Percentiles rank a stretch among this genome's conserved stretches.
Conservation (phyloP, 768 basidiomycete genomes). For the Amanita rimosa region DNA sequence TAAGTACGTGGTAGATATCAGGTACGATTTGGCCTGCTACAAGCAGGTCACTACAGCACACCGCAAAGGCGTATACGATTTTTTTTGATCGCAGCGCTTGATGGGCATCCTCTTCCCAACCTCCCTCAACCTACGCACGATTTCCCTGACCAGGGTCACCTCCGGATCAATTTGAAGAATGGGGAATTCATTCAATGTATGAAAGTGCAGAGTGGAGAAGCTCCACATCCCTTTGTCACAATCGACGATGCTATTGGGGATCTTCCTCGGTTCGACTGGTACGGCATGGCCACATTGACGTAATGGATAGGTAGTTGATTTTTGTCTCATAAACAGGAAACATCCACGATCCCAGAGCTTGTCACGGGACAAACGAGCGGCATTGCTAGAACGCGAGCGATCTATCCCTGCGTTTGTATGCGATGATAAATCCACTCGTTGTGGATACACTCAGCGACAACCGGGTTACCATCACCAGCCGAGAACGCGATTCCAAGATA, state of each 20-base stretch:
- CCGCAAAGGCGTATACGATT: constrained; percentile 46
- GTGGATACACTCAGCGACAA: constrained; percentile 21
- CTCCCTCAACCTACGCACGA: constrained; percentile 48
- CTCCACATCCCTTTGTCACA: constrained; percentile 45
- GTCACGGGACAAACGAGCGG: constrained; percentile 8
- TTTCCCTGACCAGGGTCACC: constrained; percentile 27
- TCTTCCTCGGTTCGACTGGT: constrained; percentile 69
- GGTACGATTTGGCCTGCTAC: constrained; percentile 34
- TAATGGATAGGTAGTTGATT: background rate
- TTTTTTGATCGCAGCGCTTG: constrained; percentile 37
- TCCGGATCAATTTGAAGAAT: constrained; percentile 43
- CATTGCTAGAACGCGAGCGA: constrained; percentile 13
- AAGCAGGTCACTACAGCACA: constrained; percentile 46
- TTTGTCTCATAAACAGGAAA: constrained; percentile 17
- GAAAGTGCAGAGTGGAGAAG: constrained; percentile 33
- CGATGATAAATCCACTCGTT: constrained; percentile 18
- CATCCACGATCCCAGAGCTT: constrained; percentile 18
- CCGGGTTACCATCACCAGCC: constrained; percentile 23
- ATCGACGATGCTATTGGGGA: constrained; percentile 69
- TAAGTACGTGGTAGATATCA: constrained; percentile 31
- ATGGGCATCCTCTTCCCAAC: constrained; percentile 31
- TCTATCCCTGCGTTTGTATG: constrained; percentile 26
- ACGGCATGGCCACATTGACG: constrained; percentile 7
- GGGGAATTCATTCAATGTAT: constrained; percentile 32
- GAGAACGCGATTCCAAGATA: constrained; percentile 32